These are phyloP conservation scores for Cutaneotrichosporon sp. DNA, from an alignment of 1,284 basidiomycete genomes.

Conservation along the genomic window DNA sequence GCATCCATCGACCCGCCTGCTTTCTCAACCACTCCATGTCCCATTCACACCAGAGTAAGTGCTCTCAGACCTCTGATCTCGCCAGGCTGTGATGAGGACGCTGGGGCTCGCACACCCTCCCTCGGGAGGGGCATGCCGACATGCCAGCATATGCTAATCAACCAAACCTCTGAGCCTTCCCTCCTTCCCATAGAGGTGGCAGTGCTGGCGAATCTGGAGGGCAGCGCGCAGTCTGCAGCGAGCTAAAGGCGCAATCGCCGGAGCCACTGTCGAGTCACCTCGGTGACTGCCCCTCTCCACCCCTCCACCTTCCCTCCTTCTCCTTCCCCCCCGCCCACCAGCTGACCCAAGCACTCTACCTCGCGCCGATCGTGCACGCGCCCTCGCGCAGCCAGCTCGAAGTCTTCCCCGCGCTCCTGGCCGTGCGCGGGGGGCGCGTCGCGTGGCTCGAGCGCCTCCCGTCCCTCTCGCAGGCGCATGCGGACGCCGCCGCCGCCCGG, in stretches of 20 bases:
- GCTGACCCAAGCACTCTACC: constrained; percentile 1
- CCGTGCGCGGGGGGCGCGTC: constrained; percentile 65
- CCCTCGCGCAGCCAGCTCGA: constrained; percentile 60
- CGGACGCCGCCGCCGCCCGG: constrained; percentile 36
- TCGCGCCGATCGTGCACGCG: constrained; percentile 70
- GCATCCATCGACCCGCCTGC: too few relatives aligned
- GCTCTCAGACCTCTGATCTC: too few relatives aligned
- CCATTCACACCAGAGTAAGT: background rate
- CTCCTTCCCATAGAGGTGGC: too few relatives aligned
- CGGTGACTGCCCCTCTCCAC: too few relatives aligned
- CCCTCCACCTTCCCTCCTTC: background rate
- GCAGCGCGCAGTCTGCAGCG: too few relatives aligned
- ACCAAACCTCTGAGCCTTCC: constrained; percentile 11
- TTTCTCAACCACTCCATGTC: constrained; percentile 2
- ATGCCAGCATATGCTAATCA: constrained; percentile 22
- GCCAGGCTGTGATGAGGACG: constrained; percentile 21
- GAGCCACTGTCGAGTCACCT: too few relatives aligned
- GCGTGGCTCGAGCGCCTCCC: constrained; percentile 61
- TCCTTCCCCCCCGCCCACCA: background rate
- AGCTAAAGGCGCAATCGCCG: too few relatives aligned
- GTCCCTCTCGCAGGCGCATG: constrained; percentile 34
- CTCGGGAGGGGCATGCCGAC: constrained; percentile 6
- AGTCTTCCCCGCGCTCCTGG: constrained; percentile 64
- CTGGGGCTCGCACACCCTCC: constrained; percentile 15
- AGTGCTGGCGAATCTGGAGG: too few relatives aligned